These are phyloP conservation scores for Suillus brevipes DNA, from an alignment of 768 basidiomycete species.

Conservation along the genomic window DNA sequence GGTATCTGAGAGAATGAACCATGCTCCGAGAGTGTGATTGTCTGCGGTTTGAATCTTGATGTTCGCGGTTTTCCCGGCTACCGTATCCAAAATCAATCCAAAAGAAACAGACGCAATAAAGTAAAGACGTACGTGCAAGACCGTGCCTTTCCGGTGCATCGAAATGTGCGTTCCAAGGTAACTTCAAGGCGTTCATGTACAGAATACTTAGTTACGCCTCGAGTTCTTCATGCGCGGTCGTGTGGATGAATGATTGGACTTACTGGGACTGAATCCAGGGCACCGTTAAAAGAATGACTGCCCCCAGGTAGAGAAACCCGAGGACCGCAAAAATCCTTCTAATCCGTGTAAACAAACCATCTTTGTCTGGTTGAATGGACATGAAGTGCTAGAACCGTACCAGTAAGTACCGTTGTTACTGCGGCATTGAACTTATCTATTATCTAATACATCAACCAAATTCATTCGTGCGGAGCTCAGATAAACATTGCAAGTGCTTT, in stretches of 20 bases:
- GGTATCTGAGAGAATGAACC: constrained; percentile 75
- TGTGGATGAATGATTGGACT: constrained; percentile 29
- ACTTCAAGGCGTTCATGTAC: constrained; percentile 66
- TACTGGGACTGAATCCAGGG: constrained; percentile 73
- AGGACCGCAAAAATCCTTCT: constrained; percentile 39
- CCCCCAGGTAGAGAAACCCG: constrained; percentile 52
- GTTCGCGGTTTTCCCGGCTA: constrained; percentile 80
- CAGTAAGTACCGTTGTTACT: not conserved
- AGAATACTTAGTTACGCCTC: constrained; percentile 40
- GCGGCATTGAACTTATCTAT: not conserved
- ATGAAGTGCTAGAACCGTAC: not conserved
- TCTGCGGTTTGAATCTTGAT: constrained; percentile 71
- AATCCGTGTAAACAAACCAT: constrained; percentile 26
- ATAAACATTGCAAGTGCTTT: not conserved
- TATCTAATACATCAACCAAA: not conserved
- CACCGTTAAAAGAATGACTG: constrained; percentile 54
- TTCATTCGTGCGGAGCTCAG: not conserved
- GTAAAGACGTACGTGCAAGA: constrained; percentile 63
- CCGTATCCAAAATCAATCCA: not conserved
- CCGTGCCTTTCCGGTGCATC: constrained; percentile 75
- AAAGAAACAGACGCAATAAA: not conserved
- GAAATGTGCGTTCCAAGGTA: constrained; percentile 66
- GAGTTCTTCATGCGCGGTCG: constrained; percentile 19
- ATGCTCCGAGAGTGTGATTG: constrained; percentile 79
- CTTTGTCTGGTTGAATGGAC: not conserved